Evolutionary conservation across 768 basidiomycete species (phyloP), one percentile per base, ranked within the genome.

Genomic region (Pluteus cervinus): DNA sequence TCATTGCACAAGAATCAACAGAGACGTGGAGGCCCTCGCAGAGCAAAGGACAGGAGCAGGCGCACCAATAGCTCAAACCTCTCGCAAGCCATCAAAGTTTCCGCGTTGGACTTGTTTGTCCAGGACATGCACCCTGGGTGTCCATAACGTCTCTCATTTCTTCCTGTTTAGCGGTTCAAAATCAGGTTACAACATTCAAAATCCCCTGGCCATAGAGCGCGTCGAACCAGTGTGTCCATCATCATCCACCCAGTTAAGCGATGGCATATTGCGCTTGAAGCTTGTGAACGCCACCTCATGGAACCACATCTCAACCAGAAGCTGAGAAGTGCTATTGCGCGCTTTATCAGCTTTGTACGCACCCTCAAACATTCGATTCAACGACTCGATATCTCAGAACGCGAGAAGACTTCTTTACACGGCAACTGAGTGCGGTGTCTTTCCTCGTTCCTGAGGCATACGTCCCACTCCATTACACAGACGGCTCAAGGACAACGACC

Each of bases 281-380:
- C 58, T 60, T 50, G 4, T 66, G 57, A 7, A 52, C 55, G 15
- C 65, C 68, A 2, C 81, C 86, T 0, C 62, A 86, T 15, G 81
- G 82, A 54, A 55, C 65, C 14, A 63, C 65, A n/a, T 67, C 86
- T 24, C 94, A 92, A 0, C 71, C 70, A 3, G 63, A 96, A 17
- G 91, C 92, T 2, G 91, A 93, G 53, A 79, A 82, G 37, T 85
- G 81, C 51, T 92, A 93, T 52, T 76, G 75, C 24, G 71, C 94
- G 33, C 62, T 97, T 14, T 73, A 86, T 53, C 86, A 94, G 42
- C 73, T 98, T 1, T 94, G 88, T 60, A 71, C 80, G n/a, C 89
- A 97, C 50, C 74, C 83, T 7, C 70, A 76, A 26, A 94, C 92
- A 0, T 86, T 86, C 0, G 79, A 81, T 24, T 78, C 81, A 39